Conservation (phyloP, 352 stramenopile genomes). For the Pythium brassicae region DNA sequence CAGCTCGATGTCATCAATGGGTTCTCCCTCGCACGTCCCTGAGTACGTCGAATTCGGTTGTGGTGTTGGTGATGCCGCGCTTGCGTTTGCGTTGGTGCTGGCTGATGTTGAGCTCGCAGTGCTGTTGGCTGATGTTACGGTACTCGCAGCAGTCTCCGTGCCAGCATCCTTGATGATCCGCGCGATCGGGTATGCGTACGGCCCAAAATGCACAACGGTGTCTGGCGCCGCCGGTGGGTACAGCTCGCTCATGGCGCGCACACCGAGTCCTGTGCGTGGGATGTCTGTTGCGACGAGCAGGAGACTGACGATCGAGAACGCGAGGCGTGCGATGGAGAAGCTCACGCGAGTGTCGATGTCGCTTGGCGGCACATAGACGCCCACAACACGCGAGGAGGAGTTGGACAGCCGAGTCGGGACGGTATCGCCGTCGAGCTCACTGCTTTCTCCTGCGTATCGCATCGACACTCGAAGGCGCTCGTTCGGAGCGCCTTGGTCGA, state of each 20-base stretch:
- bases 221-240: slow-evolving; percentile 21
- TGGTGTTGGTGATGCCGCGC: neutral
- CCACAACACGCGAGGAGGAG: neutral
- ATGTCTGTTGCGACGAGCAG: slow-evolving; percentile 43
- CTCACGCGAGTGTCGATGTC: slow-evolving; percentile 10
- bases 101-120: too few species aligned
- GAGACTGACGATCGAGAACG: slow-evolving; percentile 34
- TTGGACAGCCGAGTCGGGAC: neutral
- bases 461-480: neutral
- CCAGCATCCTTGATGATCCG: slow-evolving; percentile 17
- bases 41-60: slow-evolving; percentile 2
- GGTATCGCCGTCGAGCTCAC: neutral
- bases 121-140: neutral
- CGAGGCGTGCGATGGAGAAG: slow-evolving; percentile 21
- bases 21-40: slow-evolving; percentile 11
- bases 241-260: slow-evolving; percentile 17
- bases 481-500: neutral
- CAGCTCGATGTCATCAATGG: slow-evolving; percentile 8
- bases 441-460: too few species aligned
- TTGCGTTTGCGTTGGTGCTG: neutral
- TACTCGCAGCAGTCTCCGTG: slow-evolving; percentile 1
- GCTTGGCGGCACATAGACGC: neutral
- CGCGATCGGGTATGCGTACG: slow-evolving; percentile 33
- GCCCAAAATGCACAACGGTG: slow-evolving; percentile 34
- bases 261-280: slow-evolving; percentile 38